Evolutionary conservation across 805 yeast genomes (phyloP).

Genomic region (Saturnispora sanitii): DNA sequence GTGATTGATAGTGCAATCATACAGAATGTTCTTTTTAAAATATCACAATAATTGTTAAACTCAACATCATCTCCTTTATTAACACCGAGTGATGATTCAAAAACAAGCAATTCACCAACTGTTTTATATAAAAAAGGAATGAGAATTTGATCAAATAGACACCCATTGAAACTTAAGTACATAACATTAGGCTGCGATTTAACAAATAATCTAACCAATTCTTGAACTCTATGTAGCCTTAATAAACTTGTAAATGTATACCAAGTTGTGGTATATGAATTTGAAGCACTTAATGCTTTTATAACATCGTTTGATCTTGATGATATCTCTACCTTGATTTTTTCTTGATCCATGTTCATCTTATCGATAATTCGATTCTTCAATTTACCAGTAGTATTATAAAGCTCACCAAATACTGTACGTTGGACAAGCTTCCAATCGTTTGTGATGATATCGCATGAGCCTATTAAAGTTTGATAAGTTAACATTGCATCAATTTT

Average conservation of each 20-base stretch:
- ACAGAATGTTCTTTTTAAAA: slow-evolving; percentile 21
- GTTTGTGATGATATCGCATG: slow-evolving; percentile 14
- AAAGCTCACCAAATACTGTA: slow-evolving; percentile 24
- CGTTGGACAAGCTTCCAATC: slow-evolving; percentile 18
- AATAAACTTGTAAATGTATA: slow-evolving; percentile 17
- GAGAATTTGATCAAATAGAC: slow-evolving; percentile 19
- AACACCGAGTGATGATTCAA: slow-evolving; percentile 13
- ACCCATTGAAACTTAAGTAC: slow-evolving; percentile 17
- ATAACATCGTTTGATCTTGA: slow-evolving; percentile 13
- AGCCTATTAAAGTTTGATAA: slow-evolving; percentile 20
- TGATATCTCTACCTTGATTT: slow-evolving; percentile 1
- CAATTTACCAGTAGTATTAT: slow-evolving; percentile 7
- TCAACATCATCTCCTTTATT: slow-evolving; percentile 9
- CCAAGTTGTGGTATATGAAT: slow-evolving; percentile 4
- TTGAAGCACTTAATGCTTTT: slow-evolving; percentile 13
- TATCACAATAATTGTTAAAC: slow-evolving; percentile 14
- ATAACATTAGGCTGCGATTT: slow-evolving; percentile 15
- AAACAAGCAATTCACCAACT: slow-evolving; percentile 19
- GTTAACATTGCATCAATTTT: slow-evolving; percentile 25
- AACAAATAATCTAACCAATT: slow-evolving; percentile 21
- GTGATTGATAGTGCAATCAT: slow-evolving; percentile 21
- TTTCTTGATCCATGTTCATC: slow-evolving; percentile 9
- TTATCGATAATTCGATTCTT: slow-evolving; percentile 20
- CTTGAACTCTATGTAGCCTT: slow-evolving; percentile 14
- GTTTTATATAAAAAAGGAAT: slow-evolving; percentile 19